Evolutionary conservation across 495 filamentous ascomycete genomes (phyloP).

Genomic region (Letharia columbiana): DNA sequence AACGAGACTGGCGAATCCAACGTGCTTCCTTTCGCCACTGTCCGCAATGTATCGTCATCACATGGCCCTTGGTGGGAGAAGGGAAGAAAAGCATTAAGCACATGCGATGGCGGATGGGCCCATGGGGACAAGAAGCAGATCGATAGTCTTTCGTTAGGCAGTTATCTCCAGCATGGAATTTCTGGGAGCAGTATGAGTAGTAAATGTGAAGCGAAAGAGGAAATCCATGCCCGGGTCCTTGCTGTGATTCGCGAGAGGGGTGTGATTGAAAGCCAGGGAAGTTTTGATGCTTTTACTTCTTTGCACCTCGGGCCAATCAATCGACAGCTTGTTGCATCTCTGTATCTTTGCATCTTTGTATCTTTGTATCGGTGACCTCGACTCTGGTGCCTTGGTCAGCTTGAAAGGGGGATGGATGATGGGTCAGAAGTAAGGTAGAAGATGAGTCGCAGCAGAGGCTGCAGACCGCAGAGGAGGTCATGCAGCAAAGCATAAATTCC

Average conservation of each 20-base stretch:
- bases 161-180: neutral
- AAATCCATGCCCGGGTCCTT: neutral
- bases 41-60: neutral
- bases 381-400: no score
- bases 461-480: neutral
- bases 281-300: no score
- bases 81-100: neutral
- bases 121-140: neutral
- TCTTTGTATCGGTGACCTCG: neutral
- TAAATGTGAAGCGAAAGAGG: neutral
- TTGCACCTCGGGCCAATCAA: no score
- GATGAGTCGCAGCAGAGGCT: neutral
- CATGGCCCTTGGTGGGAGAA: neutral
- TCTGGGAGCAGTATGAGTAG: neutral
- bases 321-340: no score
- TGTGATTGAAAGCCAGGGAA: no score
- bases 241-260: neutral
- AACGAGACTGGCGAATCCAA: no score
- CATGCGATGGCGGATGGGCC: neutral
- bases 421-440: neutral
- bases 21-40: neutral
- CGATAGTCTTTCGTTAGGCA: neutral
- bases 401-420: neutral
- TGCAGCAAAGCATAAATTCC: conserved; percentile 7
- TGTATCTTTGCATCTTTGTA: neutral